These are phyloP conservation scores for Carex parvula DNA, from an alignment of 176 grass and related monocot genomes.

Conservation along the genomic window DNA sequence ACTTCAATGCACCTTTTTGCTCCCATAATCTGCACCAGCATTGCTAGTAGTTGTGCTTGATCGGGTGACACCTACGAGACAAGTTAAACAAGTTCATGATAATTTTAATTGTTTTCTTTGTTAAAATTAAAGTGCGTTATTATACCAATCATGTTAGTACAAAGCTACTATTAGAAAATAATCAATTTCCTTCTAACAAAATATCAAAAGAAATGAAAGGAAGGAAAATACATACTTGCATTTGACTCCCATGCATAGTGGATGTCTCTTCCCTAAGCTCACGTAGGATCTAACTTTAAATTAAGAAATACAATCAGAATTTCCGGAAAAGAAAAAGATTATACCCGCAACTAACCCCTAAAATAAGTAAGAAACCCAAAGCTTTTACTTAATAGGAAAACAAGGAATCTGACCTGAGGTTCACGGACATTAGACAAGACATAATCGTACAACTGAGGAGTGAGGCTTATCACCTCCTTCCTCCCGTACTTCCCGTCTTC, in stretches of 20 bases:
- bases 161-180: background rate
- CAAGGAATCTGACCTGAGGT: slow-evolving; percentile 43
- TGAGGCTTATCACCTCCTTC: slow-evolving; percentile 67
- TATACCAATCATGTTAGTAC: background rate
- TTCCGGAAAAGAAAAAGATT: background rate
- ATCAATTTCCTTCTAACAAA: background rate
- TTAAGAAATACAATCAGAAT: slow-evolving; percentile 3
- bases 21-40: slow-evolving; percentile 81
- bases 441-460: slow-evolving; percentile 63
- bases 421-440: slow-evolving; percentile 84
- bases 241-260: slow-evolving; percentile 75
- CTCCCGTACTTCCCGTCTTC: slow-evolving; percentile 51
- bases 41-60: slow-evolving; percentile 79
- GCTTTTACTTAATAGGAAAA: background rate
- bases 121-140: background rate
- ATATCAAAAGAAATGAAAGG: background rate
- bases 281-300: slow-evolving; percentile 48
- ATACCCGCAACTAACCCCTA: background rate
- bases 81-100: background rate
- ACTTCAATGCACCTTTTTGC: slow-evolving; percentile 86
- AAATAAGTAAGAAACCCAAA: background rate
- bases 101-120: slow-evolving; percentile 2
- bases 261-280: slow-evolving; percentile 84
- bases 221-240: slow-evolving; percentile 50
- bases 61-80: slow-evolving; percentile 72